Evolutionary conservation across 140 eudicot species (phyloP).

Genomic region (Oenanthe javanica): DNA sequence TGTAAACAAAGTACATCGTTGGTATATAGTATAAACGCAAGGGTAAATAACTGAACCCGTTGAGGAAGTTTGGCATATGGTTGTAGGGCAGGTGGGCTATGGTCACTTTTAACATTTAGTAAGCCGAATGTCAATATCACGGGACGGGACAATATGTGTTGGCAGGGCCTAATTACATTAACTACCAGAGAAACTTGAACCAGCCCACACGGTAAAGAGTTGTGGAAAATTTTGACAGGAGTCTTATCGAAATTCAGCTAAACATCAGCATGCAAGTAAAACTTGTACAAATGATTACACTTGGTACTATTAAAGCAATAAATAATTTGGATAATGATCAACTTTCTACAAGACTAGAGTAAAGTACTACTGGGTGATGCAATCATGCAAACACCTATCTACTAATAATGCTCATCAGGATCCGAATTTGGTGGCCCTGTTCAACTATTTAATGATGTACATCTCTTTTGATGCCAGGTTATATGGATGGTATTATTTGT

Average conservation of each 20-base stretch:
- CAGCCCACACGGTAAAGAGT: too few species aligned
- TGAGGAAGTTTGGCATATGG: neutral
- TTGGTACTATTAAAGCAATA: neutral
- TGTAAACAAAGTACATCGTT: neutral
- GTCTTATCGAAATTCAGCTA: too few species aligned
- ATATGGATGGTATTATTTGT: neutral
- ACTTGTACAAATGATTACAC: too few species aligned
- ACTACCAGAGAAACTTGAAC: neutral
- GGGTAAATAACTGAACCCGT: neutral
- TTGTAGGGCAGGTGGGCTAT: neutral
- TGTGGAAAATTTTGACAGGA: too few species aligned
- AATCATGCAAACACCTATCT: neutral
- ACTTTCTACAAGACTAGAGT: neutral
- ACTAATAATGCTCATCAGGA: neutral
- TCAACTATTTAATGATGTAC: neutral
- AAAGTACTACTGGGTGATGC: neutral
- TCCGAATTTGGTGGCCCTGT: neutral
- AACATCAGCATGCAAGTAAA: too few species aligned
- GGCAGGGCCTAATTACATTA: neutral
- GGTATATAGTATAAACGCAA: neutral
- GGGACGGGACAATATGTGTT: constrained; percentile 1
- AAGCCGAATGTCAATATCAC: neutral
- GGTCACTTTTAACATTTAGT: neutral
- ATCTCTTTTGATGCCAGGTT: neutral
- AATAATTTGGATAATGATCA: neutral